Evolutionary conservation across 2,329 filamentous ascomycete genomes (phyloP).

Genomic region (Nemania abortiva): DNA sequence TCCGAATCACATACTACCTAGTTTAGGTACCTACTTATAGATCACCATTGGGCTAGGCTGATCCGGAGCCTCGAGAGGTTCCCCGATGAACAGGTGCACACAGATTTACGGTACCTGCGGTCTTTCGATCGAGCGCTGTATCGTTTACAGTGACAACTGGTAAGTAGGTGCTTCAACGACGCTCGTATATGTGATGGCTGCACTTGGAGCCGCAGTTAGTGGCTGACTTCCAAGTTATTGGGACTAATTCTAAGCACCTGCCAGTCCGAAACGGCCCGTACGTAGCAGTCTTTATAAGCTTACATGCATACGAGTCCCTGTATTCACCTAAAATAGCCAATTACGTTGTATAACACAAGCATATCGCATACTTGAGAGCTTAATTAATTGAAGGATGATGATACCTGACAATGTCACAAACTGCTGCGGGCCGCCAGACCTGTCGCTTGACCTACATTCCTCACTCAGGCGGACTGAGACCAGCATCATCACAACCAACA

Average conservation of each 20-base stretch:
- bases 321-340: too few relatives aligned
- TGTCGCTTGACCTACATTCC: not conserved
- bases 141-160: too few relatives aligned
- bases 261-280: not conserved
- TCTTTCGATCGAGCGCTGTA: too few relatives aligned
- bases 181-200: too few relatives aligned
- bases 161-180: too few relatives aligned
- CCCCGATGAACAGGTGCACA: not conserved
- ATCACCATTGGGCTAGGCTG: not conserved
- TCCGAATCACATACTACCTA: not conserved
- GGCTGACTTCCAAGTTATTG: too few relatives aligned
- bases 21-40: not conserved
- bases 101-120: too few relatives aligned
- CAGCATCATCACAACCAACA: not conserved
- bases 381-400: too few relatives aligned
- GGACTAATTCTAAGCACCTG: not conserved
- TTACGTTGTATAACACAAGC: too few relatives aligned
- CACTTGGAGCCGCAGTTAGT: too few relatives aligned
- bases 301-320: too few relatives aligned
- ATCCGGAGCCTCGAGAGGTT: not conserved
- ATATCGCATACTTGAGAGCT: too few relatives aligned
- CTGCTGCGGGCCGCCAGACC: constrained; percentile 9
- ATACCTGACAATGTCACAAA: not conserved
- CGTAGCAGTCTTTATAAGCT: not conserved
- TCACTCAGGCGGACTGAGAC: not conserved